These are phyloP conservation scores for Eragrostis curvula DNA, from an alignment of 176 grass and related monocot species.

Conservation along the genomic window DNA sequence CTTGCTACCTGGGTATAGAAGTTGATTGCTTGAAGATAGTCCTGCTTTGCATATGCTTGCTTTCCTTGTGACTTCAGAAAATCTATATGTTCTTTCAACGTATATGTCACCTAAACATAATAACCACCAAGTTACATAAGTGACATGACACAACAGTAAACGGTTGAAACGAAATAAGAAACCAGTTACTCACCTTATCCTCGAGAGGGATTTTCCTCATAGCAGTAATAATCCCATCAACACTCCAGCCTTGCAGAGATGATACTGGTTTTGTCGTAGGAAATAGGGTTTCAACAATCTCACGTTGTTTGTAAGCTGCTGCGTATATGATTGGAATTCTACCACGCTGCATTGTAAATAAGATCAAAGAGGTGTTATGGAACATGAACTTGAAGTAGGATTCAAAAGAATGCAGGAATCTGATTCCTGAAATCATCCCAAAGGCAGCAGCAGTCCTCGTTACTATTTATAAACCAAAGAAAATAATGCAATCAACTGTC, in stretches of 20 bases:
- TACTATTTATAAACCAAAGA: too few species aligned
- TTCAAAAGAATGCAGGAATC: too few species aligned
- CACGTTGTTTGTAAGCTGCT: constrained; percentile 34
- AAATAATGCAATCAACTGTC: too few species aligned
- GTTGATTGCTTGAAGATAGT: background rate
- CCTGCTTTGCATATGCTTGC: background rate
- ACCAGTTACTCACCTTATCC: background rate
- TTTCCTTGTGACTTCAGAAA: background rate
- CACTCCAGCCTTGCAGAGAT: background rate
- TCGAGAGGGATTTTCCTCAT: background rate
- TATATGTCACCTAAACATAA: background rate
- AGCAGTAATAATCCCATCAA: background rate
- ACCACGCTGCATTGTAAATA: constrained; percentile 26
- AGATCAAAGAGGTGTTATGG: background rate
- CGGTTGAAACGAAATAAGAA: background rate
- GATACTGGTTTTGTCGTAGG: constrained; percentile 42
- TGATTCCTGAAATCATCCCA: too few species aligned
- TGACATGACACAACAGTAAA: too few species aligned
- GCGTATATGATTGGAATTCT: constrained; percentile 32
- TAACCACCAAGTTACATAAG: too few species aligned
- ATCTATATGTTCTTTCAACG: background rate
- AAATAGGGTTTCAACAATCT: constrained; percentile 53
- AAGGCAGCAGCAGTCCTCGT: too few species aligned
- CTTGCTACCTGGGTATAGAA: background rate
- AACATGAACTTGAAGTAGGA: too few species aligned